Conservation (phyloP, 345 rosid species). For the Kernera saxatilis region DNA sequence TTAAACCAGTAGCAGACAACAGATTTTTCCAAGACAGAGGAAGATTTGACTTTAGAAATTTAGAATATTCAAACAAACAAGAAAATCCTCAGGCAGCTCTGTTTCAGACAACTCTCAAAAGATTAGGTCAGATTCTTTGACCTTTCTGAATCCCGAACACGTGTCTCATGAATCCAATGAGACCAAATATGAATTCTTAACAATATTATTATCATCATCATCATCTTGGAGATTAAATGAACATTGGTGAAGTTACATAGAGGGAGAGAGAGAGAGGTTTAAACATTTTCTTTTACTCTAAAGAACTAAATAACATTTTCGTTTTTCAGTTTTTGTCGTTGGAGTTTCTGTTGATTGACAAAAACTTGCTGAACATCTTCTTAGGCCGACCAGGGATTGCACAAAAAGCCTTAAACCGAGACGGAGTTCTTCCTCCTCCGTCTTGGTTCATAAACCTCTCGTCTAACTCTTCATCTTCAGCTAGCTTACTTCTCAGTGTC, state of each 20-base stretch:
- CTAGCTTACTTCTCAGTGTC: slow-evolving; percentile 78
- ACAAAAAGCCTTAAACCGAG: slow-evolving; percentile 67
- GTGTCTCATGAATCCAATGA: slow-evolving; percentile 11
- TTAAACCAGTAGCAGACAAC: slow-evolving; percentile 8
- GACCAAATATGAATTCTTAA: background rate
- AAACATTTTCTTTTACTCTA: slow-evolving; percentile 22
- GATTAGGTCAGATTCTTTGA: slow-evolving; percentile 7
- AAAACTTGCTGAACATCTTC: slow-evolving; percentile 54
- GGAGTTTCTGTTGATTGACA: slow-evolving; percentile 49
- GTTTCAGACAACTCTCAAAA: background rate
- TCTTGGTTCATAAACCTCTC: slow-evolving; percentile 51
- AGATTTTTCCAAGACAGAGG: background rate
- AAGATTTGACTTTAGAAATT: slow-evolving; percentile 5
- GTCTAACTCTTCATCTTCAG: slow-evolving; percentile 67
- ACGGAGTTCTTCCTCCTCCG: slow-evolving; percentile 55
- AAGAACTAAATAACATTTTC: slow-evolving; percentile 8
- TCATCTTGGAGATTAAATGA: slow-evolving; percentile 13
- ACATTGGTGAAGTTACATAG: slow-evolving; percentile 15
- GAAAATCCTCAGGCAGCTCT: background rate
- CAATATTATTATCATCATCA: slow-evolving; percentile 11
- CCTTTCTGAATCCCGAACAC: background rate
- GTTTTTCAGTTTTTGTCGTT: slow-evolving; percentile 28
- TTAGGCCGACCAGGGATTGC: slow-evolving; percentile 64
- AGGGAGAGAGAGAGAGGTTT: background rate
- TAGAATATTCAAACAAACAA: background rate